phyloP scores from a whole-genome alignment of 169 alveolate genomes.

The Neospora caninum region DNA sequence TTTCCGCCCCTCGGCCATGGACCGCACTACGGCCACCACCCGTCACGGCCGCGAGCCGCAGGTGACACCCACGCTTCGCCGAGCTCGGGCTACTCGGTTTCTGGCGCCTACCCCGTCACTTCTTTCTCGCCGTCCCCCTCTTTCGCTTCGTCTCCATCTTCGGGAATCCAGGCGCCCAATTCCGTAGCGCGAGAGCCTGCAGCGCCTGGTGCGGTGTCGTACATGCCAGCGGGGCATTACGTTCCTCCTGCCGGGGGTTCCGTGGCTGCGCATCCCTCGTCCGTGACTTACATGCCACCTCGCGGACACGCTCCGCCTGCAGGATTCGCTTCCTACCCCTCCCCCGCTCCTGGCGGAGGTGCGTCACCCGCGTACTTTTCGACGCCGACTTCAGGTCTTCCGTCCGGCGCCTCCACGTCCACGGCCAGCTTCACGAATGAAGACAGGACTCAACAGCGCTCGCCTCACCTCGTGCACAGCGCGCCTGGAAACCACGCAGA shows the following conservation, averaged over 20 bases:
- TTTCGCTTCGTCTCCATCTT: background rate
- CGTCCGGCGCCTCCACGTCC: background rate
- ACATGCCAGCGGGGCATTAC: background rate
- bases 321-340: background rate
- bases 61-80: background rate
- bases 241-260: background rate
- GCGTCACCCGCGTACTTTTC: background rate
- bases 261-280: background rate
- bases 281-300: background rate
- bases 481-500: background rate
- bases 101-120: background rate
- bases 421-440: background rate
- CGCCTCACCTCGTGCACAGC: background rate
- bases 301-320: background rate
- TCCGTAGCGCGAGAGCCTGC: background rate
- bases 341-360: background rate
- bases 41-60: background rate
- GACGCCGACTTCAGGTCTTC: background rate
- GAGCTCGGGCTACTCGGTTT: background rate
- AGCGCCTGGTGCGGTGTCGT: background rate
- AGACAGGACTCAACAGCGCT: background rate
- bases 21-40: background rate
- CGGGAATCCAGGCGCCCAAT: background rate
- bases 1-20: background rate
- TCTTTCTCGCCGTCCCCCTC: background rate